phyloP scores from a whole-genome alignment of 2,329 filamentous ascomycete genomes.

The Myriosclerotinia duriaeana region DNA sequence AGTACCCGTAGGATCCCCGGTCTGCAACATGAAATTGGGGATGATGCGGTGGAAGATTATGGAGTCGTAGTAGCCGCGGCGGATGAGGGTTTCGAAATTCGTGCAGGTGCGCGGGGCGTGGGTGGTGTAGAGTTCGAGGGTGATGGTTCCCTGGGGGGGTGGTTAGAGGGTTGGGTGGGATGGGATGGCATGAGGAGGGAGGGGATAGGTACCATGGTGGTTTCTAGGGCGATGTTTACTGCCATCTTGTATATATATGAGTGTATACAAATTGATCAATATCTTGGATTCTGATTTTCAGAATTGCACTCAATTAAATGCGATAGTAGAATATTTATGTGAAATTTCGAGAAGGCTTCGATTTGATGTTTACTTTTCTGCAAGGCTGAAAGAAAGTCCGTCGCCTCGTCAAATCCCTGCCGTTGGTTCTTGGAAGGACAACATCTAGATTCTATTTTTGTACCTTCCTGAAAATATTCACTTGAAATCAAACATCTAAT shows the following conservation, averaged over 20 bases:
- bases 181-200: not conserved
- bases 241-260: constrained; percentile 56
- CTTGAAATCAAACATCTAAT: not conserved
- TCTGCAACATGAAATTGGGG: constrained; percentile 93
- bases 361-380: constrained; percentile 16
- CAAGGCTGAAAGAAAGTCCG: constrained; percentile 21
- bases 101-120: constrained; percentile 85
- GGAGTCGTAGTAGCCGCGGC: constrained; percentile 83
- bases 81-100: constrained; percentile 80
- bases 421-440: not conserved
- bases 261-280: not conserved
- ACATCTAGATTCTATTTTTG: not conserved
- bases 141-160: constrained; percentile 68
- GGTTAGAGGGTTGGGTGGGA: not conserved
- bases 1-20: constrained; percentile 90
- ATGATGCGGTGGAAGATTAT: constrained; percentile 93
- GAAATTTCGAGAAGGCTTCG: constrained; percentile 7
- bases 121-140: constrained; percentile 82
- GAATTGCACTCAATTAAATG: not conserved
- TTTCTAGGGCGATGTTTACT: constrained; percentile 78
- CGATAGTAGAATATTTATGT: not conserved
- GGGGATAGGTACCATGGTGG: constrained; percentile 65
- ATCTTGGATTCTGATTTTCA: not conserved
- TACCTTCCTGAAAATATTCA: not conserved
- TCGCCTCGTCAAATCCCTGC: constrained; percentile 7